phyloP scores from a whole-genome alignment of 2,329 filamentous ascomycete species.

The Nectriaceae sp. region DNA sequence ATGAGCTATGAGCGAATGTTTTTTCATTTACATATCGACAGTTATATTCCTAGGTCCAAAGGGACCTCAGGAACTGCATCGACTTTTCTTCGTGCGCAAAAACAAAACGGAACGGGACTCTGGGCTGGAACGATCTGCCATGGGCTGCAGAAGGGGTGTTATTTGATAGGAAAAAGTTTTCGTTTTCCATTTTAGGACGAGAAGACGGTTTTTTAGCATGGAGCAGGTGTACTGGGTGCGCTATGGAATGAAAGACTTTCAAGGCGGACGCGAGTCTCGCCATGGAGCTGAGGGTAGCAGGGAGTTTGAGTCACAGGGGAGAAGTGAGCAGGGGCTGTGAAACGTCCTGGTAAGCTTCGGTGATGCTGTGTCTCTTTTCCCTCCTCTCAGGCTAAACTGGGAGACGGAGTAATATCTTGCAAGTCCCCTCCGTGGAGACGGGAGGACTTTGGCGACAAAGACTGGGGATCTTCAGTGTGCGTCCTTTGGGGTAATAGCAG shows the following conservation, averaged over 20 bases:
- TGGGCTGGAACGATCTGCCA: background rate
- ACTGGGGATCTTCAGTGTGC: background rate
- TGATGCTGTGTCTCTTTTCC: conserved; percentile 14
- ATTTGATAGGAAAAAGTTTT: conserved; percentile 22
- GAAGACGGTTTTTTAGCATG: conserved; percentile 20
- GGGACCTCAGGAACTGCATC: conserved; percentile 3
- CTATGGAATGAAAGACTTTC: conserved; percentile 27
- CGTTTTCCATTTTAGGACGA: conserved; percentile 19
- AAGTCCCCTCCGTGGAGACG: background rate
- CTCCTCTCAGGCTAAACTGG: conserved; percentile 3
- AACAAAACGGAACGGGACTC: background rate
- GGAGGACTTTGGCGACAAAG: conserved; percentile 3
- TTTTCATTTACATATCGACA: conserved; percentile 7
- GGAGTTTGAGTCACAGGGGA: conserved; percentile 23
- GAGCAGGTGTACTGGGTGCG: background rate
- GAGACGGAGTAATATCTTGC: background rate
- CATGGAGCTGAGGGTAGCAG: conserved; percentile 15
- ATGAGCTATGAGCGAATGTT: conserved; percentile 1
- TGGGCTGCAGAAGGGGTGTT: background rate
- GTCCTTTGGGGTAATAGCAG: background rate
- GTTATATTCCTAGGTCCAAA: background rate
- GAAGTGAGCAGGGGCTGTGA: conserved; percentile 19
- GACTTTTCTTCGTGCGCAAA: conserved; percentile 5
- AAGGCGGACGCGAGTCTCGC: conserved; percentile 14
- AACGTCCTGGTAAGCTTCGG: conserved; percentile 14